phyloP scores from a whole-genome alignment of 257 asterid genomes.

The Solanum dulcamara region DNA sequence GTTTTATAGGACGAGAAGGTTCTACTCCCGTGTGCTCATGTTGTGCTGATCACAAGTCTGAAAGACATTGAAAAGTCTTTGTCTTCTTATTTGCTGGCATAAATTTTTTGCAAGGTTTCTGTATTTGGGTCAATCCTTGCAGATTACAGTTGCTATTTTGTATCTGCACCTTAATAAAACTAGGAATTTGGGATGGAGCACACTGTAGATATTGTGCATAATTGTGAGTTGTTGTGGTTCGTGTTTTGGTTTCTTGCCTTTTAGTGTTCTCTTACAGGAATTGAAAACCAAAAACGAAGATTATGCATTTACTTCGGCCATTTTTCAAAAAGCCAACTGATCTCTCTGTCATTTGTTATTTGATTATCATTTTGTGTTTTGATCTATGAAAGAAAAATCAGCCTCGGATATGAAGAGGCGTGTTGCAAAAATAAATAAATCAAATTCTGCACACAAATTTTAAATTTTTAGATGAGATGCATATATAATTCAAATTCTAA shows the following conservation, averaged over 20 bases:
- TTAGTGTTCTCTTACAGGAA: not conserved
- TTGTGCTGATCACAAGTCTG: constrained; percentile 10
- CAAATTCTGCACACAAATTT: too few species aligned
- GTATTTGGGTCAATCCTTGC: not conserved
- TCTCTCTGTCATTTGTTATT: not conserved
- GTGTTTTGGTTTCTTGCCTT: not conserved
- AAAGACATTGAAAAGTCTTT: not conserved
- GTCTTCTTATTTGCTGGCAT: not conserved
- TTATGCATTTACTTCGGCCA: not conserved
- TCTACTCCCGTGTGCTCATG: constrained; percentile 27
- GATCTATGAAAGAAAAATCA: not conserved
- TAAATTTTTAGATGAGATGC: too few species aligned
- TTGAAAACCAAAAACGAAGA: not conserved
- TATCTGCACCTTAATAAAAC: not conserved
- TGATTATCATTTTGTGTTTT: not conserved
- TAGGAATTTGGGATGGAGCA: not conserved
- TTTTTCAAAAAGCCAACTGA: not conserved
- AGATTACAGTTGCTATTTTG: not conserved
- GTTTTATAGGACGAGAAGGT: constrained; percentile 38
- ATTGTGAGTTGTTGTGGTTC: not conserved
- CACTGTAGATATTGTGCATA: not conserved
- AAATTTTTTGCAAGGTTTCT: not conserved
- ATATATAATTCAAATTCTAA: too few species aligned
- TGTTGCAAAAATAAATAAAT: too few species aligned
- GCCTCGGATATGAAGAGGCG: too few species aligned